These are phyloP conservation scores for Plectranthus barbatus DNA, from an alignment of 257 asterid species.

Conservation along the genomic window DNA sequence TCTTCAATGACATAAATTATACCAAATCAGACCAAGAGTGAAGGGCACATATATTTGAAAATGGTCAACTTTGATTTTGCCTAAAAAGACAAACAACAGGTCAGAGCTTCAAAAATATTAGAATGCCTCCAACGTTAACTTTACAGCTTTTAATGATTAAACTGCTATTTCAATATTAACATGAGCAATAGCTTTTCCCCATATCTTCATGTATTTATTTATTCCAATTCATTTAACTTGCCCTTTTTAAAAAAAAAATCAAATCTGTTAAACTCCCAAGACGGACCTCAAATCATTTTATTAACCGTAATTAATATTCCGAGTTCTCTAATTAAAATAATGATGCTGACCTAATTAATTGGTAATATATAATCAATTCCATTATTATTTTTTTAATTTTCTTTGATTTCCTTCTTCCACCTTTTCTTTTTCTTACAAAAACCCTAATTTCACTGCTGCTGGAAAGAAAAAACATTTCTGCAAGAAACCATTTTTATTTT, in stretches of 20 bases:
- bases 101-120: constrained; percentile 48
- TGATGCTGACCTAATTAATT: constrained; percentile 33
- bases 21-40: no score
- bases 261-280: constrained; percentile 59
- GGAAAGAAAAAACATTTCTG: not conserved
- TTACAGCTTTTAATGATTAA: constrained; percentile 61
- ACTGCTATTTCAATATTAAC: constrained; percentile 26
- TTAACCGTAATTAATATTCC: constrained; percentile 74
- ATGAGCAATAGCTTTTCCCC: constrained; percentile 14
- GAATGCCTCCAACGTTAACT: constrained; percentile 60
- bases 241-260: constrained; percentile 23
- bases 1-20: constrained; percentile 30
- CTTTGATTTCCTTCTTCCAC: constrained; percentile 17
- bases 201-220: constrained; percentile 7
- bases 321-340: constrained; percentile 53
- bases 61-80: constrained; percentile 47
- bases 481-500: constrained; percentile 8
- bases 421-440: constrained; percentile 27
- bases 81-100: constrained; percentile 62
- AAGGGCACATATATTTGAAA: constrained; percentile 22
- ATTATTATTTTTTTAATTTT: constrained; percentile 12
- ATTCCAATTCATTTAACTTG: constrained; percentile 32
- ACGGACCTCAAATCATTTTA: constrained; percentile 80
- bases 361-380: constrained; percentile 24
- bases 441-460: constrained; percentile 48